A percentile compares a stretch with the other conserved stretches of the same genome.
phyloP scores from a whole-genome alignment of 2,329 filamentous ascomycete species.

The Mycosphaerella sp. region DNA sequence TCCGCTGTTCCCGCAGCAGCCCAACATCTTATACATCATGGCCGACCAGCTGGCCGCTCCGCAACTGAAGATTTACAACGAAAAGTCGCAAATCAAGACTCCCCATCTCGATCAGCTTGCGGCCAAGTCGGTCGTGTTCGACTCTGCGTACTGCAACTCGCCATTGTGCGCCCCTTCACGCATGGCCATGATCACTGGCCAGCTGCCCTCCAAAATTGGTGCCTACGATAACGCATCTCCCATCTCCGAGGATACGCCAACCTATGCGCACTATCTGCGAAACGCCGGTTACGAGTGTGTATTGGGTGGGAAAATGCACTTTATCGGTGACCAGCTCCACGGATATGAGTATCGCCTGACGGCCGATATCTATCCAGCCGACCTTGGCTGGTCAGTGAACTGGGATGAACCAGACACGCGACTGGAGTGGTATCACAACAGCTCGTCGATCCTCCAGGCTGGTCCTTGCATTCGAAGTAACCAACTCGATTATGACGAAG shows the following conservation, averaged over 20 bases:
- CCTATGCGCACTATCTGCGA: conserved; percentile 87
- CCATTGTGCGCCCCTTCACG: conserved; percentile 87
- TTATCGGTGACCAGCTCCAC: conserved; percentile 89
- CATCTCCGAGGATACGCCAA: conserved; percentile 76
- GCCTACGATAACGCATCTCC: conserved; percentile 88
- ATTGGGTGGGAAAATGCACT: conserved; percentile 95
- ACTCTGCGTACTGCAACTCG: conserved; percentile 90
- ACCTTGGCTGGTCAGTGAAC: conserved; percentile 91
- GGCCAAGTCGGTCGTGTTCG: conserved; percentile 76
- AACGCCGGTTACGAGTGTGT: conserved; percentile 82
- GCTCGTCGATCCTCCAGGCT: conserved; percentile 85
- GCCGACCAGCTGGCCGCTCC: conserved; percentile 91
- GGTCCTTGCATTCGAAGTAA: conserved; percentile 86
- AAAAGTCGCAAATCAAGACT: conserved; percentile 81
- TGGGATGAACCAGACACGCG: conserved; percentile 84
- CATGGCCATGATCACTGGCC: conserved; percentile 90
- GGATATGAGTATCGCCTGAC: conserved; percentile 89
- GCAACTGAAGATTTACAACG: conserved; percentile 86
- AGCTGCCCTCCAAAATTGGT: conserved; percentile 83
- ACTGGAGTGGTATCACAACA: conserved; percentile 95
- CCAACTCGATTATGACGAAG: conserved; percentile 92
- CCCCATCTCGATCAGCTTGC: conserved; percentile 82
- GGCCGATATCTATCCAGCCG: conserved; percentile 91
- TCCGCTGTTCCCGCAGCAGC: conserved; percentile 43
- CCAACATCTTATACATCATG: conserved; percentile 91